Base-by-base conservation (phyloP, 805 yeast genomes). In the Monosporozyma servazzii region DNA sequence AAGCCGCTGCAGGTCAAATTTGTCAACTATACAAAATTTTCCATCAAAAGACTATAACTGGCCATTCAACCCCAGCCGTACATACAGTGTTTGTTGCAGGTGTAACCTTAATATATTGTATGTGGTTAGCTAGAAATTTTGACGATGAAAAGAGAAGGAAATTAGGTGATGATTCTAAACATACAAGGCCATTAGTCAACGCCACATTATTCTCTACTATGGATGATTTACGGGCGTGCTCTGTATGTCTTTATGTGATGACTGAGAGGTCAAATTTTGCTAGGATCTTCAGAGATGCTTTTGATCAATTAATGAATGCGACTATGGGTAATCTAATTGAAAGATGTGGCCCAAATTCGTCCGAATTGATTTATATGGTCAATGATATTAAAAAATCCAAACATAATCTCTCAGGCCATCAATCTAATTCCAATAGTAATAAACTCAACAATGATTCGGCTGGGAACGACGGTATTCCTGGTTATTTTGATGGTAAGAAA, bases 31-130 rank as follows among this genome's bases (percentile, higher is more conserved):
- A 80, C 61, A 79, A 81, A 55, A 80, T 77, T 13, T 81, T 79
- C 61, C 84, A 80, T 63, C 81, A 80, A 58, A 78, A 76, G 57
- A 79, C 85, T 0, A 78, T 77, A 1, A 70, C 71, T 50, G 86
- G 86, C 3, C 84, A 80, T 59, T 79, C 86, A 0, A 80, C 83
- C 0, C 75, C 83, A 31, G 82, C 84, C 11, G 80, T 82, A 43
- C 86, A 82, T 59, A 79, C 85, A 0, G 80, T 79, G 10, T 82
- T 82, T 61, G 81, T 79, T 48, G 86, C 86, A 11, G 88, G 88
- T 46, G 81, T 82, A 7, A 82, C 87, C 0, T 67, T 82, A 36
- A 76, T 81, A 7, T 82, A 82, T 58, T 81, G 86, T 64, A 69
- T 82, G 56, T 82, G 86, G 86, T 59, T 82, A 43, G 78, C 82